These are phyloP conservation scores for Ottelia alismoides DNA, from an alignment of 106 monocot species.

Conservation along the genomic window DNA sequence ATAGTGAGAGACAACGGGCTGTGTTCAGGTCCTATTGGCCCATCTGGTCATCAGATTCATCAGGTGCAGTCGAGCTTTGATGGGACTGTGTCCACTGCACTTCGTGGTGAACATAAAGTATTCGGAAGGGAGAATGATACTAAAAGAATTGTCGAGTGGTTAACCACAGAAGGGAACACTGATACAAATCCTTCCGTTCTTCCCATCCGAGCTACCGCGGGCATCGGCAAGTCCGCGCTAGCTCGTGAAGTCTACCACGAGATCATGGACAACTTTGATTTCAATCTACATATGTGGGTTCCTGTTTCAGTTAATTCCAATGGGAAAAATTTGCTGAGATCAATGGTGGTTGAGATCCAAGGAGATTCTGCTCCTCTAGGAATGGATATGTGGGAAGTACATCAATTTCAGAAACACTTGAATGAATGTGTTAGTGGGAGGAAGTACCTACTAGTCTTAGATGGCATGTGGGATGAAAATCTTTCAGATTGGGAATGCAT, in stretches of 20 bases:
- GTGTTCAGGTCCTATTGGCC: no score
- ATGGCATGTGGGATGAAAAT: constrained; percentile 10
- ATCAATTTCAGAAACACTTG: background rate
- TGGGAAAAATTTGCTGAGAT: background rate
- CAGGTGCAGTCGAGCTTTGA: no score
- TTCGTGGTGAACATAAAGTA: no score
- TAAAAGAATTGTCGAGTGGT: no score
- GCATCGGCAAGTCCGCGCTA: background rate
- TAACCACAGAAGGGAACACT: background rate
- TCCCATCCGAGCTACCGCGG: background rate
- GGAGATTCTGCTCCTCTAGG: background rate
- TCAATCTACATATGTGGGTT: background rate
- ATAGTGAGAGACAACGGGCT: no score
- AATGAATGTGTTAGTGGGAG: background rate
- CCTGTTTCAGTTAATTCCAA: background rate
- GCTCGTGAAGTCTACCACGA: background rate
- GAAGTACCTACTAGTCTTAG: constrained; percentile 23
- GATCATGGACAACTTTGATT: background rate
- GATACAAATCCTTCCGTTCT: background rate
- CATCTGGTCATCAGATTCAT: no score
- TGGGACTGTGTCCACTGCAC: no score
- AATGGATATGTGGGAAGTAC: background rate
- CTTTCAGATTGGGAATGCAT: constrained; percentile 13
- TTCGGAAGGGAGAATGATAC: no score
- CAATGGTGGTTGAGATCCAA: background rate